phyloP scores from a whole-genome alignment of 2,329 filamentous ascomycete species.

The Alternaria brassicicola region DNA sequence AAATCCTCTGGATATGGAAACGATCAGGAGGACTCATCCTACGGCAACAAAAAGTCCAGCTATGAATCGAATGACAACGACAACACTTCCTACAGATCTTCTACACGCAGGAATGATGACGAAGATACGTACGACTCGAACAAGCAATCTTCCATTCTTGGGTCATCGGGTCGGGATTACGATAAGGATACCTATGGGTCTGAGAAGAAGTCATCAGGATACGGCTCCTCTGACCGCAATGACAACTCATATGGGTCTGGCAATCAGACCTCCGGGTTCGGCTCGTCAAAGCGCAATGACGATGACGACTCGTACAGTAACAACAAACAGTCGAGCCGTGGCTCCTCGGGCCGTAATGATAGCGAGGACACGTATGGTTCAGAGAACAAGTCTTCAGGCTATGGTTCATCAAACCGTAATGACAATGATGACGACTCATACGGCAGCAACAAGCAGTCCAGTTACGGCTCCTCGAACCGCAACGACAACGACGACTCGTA shows the following conservation, averaged over 20 bases:
- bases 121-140: neutral
- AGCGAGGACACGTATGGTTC: conserved; percentile 9
- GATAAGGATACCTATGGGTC: conserved; percentile 11
- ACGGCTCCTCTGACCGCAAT: conserved; percentile 6
- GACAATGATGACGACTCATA: conserved; percentile 6
- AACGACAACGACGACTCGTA: conserved; percentile 7
- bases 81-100: neutral
- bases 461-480: conserved; percentile 5
- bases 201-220: conserved; percentile 6
- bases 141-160: no score
- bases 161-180: neutral
- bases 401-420: conserved; percentile 1
- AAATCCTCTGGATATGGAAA: conserved; percentile 13
- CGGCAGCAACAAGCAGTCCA: conserved; percentile 8
- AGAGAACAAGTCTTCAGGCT: conserved; percentile 12
- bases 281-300: conserved; percentile 5
- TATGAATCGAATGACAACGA: conserved; percentile 11
- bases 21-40: conserved; percentile 12
- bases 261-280: conserved; percentile 15
- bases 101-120: conserved; percentile 1
- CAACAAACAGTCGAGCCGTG: conserved; percentile 14
- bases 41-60: conserved; percentile 5
- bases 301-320: conserved; percentile 7
- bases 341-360: neutral
- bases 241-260: conserved; percentile 15